phyloP scores from a whole-genome alignment of 306 rosid species.

The Gastrolobium villosum region DNA sequence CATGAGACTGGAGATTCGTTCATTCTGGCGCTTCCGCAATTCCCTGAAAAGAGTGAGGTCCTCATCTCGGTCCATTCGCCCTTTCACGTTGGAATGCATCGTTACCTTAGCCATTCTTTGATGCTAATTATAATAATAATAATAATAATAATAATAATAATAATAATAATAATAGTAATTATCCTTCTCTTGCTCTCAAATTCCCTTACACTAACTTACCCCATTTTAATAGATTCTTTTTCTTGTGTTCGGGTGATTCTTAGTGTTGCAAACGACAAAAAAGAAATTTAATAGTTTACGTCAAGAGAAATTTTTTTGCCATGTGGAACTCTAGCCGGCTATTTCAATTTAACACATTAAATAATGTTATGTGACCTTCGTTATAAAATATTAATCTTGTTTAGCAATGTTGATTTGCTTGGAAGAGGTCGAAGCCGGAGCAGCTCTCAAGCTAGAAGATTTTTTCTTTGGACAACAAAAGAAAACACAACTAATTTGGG shows the following conservation, averaged over 20 bases:
- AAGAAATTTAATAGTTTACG: background rate
- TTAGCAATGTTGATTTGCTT: background rate
- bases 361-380: background rate
- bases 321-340: constrained; percentile 54
- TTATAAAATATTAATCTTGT: background rate
- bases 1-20: constrained; percentile 57
- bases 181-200: background rate
- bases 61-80: constrained; percentile 36
- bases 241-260: constrained; percentile 29
- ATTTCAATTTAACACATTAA: background rate
- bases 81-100: constrained; percentile 2
- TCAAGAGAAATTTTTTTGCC: constrained; percentile 16
- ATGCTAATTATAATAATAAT: background rate
- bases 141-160: no score
- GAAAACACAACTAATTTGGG: no score
- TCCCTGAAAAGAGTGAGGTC: constrained; percentile 81
- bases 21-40: constrained; percentile 61
- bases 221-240: constrained; percentile 39
- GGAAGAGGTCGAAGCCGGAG: background rate
- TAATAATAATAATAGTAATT: background rate
- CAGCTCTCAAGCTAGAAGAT: no score
- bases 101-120: background rate
- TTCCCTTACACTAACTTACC: constrained; percentile 6
- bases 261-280: constrained; percentile 40
- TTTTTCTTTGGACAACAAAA: no score